Evolutionary conservation across 164 flowering plant species (phyloP).

Genomic region (Euptelea pleiosperma): DNA sequence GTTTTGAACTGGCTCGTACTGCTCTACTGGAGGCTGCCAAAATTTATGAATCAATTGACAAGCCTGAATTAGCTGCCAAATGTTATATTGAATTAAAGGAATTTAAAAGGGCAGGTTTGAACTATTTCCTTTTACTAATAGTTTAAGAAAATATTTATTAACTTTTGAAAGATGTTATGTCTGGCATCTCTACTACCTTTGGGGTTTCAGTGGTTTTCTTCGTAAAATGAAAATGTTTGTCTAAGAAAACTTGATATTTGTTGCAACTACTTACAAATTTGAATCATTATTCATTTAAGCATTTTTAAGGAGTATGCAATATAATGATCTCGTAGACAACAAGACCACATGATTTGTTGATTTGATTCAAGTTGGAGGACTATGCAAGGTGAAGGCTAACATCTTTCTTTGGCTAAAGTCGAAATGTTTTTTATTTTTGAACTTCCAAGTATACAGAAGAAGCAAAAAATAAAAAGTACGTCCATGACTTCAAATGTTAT

Average conservation of each 20-base stretch:
- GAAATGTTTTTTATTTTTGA: too few species aligned
- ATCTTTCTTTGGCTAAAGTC: too few species aligned
- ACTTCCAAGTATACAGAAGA: too few species aligned
- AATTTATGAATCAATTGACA: conserved; percentile 53
- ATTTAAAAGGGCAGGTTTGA: conserved; percentile 49
- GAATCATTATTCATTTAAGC: neutral
- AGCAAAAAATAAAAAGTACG: too few species aligned
- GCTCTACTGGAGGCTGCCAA: conserved; percentile 51
- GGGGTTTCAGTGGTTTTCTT: neutral
- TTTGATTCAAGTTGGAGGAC: too few species aligned
- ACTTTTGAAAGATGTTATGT: neutral
- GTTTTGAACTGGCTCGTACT: conserved; percentile 34
- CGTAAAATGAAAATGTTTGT: neutral
- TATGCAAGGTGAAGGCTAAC: too few species aligned
- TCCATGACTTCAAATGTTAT: too few species aligned
- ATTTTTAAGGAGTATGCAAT: too few species aligned
- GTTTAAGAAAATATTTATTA: neutral
- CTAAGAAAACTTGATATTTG: too few species aligned
- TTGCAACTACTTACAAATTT: neutral
- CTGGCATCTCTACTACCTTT: neutral
- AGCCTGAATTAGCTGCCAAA: conserved; percentile 50
- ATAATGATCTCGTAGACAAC: too few species aligned
- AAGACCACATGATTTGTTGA: too few species aligned
- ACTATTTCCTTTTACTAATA: neutral
- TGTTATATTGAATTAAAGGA: conserved; percentile 49